Evolutionary conservation across 768 basidiomycete species (phyloP), one percentile per base, ranked within the genome.

Genomic region (Agrocybe praecox): DNA sequence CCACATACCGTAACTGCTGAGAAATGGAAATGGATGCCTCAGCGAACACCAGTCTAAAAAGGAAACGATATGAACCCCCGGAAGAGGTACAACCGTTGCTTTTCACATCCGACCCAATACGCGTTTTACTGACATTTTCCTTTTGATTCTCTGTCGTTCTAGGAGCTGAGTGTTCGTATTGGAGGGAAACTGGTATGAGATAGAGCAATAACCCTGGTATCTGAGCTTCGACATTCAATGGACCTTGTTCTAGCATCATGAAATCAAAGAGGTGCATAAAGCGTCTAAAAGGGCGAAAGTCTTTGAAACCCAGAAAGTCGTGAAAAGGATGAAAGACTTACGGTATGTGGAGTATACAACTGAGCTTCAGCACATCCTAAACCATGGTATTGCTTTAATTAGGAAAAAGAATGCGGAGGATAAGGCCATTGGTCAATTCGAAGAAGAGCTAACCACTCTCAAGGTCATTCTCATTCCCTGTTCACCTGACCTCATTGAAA

Each of bases 301-400:
- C 0, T 90, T 92, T 58, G 94, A 96, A 74, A 84, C 83, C 0
- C 90, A 88, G 69, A 90, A 88, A 67, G 71, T 89, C n/a, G 81
- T 94, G 56, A 96, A 94, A 77, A 87, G 84, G 70, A 73, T 95
- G 24, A 94, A 90, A 69, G 80, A 77, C 22, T 69, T 87, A 24
- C 75, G 89, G 90, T 90, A 59, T 49, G 76, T 15, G 36, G 14
- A 34, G 50, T 45, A 36, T 8, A 19, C 7, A 10, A 46, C 22
- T 58, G 34, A 21, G 46, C 46, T 36, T 26, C 47, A 9, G 52
- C 29, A 21, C 26, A 29, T 57, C 46, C n/a, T 46, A 40, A 50
- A n/a, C 33, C 43, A 19, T 23, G 46, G 17, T 42, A 53, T 11
- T 46, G 18, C 43, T 49, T 47, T 26, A 59, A 60, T 8, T 47